Base-by-base conservation (phyloP, 1,139 yeast genomes). In the Debaryomycetaceae sp. region DNA sequence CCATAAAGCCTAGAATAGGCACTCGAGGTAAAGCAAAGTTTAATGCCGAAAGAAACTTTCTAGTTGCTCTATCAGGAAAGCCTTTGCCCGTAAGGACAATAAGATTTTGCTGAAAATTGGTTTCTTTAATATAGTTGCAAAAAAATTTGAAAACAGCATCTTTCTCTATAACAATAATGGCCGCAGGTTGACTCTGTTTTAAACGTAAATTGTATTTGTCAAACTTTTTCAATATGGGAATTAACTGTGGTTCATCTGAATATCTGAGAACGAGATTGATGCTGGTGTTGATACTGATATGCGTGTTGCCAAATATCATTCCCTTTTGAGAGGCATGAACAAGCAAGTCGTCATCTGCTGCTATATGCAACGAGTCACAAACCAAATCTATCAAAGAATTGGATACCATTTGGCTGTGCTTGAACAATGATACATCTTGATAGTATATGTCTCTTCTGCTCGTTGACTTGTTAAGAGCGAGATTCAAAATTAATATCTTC, bases 361-460 rank as follows among this genome's bases (percentile, higher is more conserved):
- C 63, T 55, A 54, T 59, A 49, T 39, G 60, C 54, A 52, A 63
- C 39, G 59, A 68, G 57, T 47, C 70, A 39, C 54, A 62, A 24
- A 79, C 42, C 6, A 54, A 42, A 5, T 68, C 72, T 1, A 86
- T 52, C 1, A 72, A 54, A 0, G 54, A 45, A 45, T 79, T 78
- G 2, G 83, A 80, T 5, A 50, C 58, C 0, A 50, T 17, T 55
- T 86, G 93, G 1, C 57, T 57, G 22, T 46, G 46, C 34, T 61
- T 57, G 58, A 83, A 87, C 6, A 85, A 56, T 6, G 62, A 66
- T 0, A 83, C 87, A 55, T 85, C 85, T 46, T 75, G 76, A 58
- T 87, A 87, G 61, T 71, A 87, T 0, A 87, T 49, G 53, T 86
- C 91, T 48, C 95, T 64, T 46, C 75, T 72, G 0, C 91, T 83